Base-by-base conservation (phyloP, 257 asterid genomes). In the Gardenia jasminoides region DNA sequence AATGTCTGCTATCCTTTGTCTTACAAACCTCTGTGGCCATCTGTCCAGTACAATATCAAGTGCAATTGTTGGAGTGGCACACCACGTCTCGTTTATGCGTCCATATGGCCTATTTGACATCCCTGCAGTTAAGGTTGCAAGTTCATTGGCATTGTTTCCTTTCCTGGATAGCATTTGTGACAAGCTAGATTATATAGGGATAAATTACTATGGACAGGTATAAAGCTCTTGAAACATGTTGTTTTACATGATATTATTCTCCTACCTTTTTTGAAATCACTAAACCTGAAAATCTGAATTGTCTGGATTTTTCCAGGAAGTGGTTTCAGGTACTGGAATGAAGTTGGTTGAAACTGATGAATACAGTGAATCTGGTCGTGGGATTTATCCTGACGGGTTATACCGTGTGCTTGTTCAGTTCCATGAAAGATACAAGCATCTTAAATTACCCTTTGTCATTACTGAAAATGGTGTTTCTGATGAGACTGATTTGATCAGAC, bases 281-380 rank as follows among this genome's bases (percentile, higher is more conserved):
- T 47, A 70, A 66, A 47, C 75, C 58, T 76, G 36, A 77, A 79
- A 69, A 67, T 28, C 64, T 70, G 43, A 77, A 50, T 78, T 79
- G 76, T 36, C 43, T 70, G 81, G 82, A 69, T 62, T 83, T 72
- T 84, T 69, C 79, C 95, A 94, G 98, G 99, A 95, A 88, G 96
- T 91, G 69, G 47, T 95, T 77, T 88, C 79, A 78, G 97, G 98
- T 72, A 82, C 94, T 61, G 98, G 97, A 80, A 83, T 95, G 87
- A 95, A 95, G 88, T 91, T 92, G 68, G 94, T 88, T 26, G 94
- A 95, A 78, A 88, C 83, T 20, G 99, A 91, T 54, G 99, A 95
- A 80, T 95, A 95, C 77, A 95, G 99, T 79, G 99, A 95, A 92
- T 93, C 99, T 22, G 99, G 99, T 30, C 98, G 99, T 78, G 99